phyloP scores from a whole-genome alignment of 176 grass and related monocot genomes.

The Metroxylon sagu region DNA sequence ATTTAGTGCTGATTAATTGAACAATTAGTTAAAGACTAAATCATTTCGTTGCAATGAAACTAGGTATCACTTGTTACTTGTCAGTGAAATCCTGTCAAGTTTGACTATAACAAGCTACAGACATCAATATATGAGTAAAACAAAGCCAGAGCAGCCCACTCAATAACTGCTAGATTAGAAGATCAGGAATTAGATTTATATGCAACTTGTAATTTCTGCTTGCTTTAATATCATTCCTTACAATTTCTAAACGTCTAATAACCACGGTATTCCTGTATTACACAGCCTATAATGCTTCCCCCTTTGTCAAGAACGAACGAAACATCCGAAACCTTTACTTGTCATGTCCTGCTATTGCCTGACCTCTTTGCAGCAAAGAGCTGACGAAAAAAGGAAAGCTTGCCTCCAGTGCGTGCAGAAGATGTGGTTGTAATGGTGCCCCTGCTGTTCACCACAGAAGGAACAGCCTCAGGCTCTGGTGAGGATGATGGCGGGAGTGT shows the following conservation, averaged over 20 bases:
- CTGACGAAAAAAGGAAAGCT: constrained; percentile 85
- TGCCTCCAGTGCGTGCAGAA: constrained; percentile 56
- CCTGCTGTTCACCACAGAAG: constrained; percentile 34
- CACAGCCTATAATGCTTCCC: constrained; percentile 1
- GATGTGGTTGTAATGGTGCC: constrained; percentile 53
- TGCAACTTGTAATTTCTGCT: not conserved
- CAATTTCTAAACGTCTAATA: no score
- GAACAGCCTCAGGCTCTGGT: constrained; percentile 28
- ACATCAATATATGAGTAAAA: no score
- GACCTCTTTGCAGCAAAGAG: constrained; percentile 84
- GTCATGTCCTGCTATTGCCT: constrained; percentile 57
- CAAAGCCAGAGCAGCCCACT: no score
- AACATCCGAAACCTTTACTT: not conserved
- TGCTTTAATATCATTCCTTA: not conserved
- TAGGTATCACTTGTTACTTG: no score
- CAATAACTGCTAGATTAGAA: not conserved
- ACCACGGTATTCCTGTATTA: constrained; percentile 4
- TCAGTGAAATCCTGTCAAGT: no score
- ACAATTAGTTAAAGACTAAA: no score
- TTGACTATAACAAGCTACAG: no score
- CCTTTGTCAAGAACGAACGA: no score
- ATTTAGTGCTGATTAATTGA: no score
- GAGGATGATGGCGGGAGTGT: constrained; percentile 30
- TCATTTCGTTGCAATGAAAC: no score
- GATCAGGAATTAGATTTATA: constrained; percentile 13